These are phyloP conservation scores for Eucalyptus polybractea DNA, from an alignment of 345 rosid genomes.

Conservation along the genomic window DNA sequence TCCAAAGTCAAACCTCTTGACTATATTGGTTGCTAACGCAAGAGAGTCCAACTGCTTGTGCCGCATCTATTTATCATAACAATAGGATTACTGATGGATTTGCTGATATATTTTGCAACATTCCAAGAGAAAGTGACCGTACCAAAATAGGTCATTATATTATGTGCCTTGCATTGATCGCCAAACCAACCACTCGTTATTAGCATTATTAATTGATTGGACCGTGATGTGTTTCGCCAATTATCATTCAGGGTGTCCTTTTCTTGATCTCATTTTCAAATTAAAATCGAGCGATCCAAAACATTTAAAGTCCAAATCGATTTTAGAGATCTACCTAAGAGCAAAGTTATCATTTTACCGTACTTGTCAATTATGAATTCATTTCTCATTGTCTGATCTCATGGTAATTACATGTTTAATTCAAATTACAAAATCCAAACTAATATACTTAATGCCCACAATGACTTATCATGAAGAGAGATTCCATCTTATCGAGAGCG, in stretches of 20 bases:
- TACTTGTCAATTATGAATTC: not conserved
- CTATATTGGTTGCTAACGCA: not conserved
- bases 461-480: not conserved
- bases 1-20: not conserved
- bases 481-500: not conserved
- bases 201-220: not conserved
- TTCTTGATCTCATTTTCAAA: not conserved
- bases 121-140: not conserved
- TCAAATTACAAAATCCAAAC: not conserved
- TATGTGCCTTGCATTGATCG: rapidly evolving
- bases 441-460: not conserved
- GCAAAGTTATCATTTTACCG: not conserved
- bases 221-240: rapidly evolving
- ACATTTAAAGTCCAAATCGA: not conserved
- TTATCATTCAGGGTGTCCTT: rapidly evolving
- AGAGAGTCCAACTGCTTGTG: not conserved
- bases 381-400: not conserved
- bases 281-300: not conserved
- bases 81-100: not conserved
- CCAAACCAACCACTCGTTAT: not conserved
- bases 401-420: not conserved
- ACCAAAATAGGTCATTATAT: not conserved
- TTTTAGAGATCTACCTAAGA: not conserved
- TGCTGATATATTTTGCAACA: not conserved
- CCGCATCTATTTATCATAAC: not conserved